Evolutionary conservation across 495 filamentous ascomycete species (phyloP), one percentile per base, ranked within the genome.

Genomic region (Tuber indicum): DNA sequence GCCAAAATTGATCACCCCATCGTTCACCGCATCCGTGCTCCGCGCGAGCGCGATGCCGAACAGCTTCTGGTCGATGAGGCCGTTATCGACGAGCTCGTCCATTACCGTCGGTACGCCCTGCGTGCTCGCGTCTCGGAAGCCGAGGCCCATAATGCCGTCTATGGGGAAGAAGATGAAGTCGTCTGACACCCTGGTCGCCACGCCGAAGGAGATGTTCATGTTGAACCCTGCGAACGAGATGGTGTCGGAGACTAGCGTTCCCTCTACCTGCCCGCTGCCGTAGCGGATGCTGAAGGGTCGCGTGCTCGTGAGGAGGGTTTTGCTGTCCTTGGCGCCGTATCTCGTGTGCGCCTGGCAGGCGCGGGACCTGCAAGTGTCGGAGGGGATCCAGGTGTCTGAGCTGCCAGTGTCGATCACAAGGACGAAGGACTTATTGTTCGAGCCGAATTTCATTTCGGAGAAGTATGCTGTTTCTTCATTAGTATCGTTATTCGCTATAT

Each of bases 61-160:
- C 32, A 96, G 81, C 81, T 92, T 93, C 0, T 88, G 84, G 14
- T 87, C 78, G 71, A 96, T 85, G 4, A 88, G 73, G 44, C 88
- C 87, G n/a, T 88, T 84, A 5, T 87, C 78, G n/a, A 85, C 86
- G 39, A 95, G 85, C 42, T 85, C 81, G 49, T 90, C 87, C 85
- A 94, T 87, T 79, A 94, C 89, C 1, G 88, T 91, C 44, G 90
- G 87, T 14, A 87, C 86, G 17, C 84, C 75, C 44, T 86, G 10
- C 83, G 84, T 49, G 76, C 84, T 52, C 81, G 85, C 80, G 77
- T 85, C 73, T 84, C 85, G 79, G 85, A 87, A 90, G 12, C 90
- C 90, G n/a, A 96, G 85, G 10, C 92, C 93, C 9, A 96, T 84
- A 72, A 97, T 96, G n/a, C 93, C 93, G 82, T 97, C 93, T 78